Conservation (phyloP, 164 flowering plant species). For the Dillenia suffruticosa region DNA sequence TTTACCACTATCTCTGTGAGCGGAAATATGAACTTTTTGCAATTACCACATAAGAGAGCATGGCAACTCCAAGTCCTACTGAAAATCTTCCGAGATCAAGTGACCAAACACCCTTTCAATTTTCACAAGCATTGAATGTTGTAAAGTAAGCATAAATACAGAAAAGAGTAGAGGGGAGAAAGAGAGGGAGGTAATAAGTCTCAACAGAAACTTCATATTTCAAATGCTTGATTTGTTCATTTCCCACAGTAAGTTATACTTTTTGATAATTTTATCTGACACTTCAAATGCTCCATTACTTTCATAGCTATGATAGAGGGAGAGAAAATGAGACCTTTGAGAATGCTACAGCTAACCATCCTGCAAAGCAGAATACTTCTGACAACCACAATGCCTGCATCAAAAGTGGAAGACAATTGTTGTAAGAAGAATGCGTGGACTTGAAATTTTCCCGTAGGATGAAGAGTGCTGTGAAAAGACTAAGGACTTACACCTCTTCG, state of each 20-base stretch:
- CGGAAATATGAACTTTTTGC: neutral
- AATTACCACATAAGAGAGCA: constrained; percentile 61
- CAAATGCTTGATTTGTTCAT: no score
- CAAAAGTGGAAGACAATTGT: neutral
- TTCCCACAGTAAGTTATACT: no score
- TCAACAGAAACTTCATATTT: no score
- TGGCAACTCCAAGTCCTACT: constrained; percentile 52
- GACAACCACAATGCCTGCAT: constrained; percentile 48
- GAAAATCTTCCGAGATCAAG: constrained; percentile 55
- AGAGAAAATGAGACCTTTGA: constrained; percentile 24
- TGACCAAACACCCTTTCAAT: constrained; percentile 39
- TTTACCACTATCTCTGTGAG: neutral
- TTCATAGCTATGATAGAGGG: no score
- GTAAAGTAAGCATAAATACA: no score
- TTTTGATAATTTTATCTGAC: no score
- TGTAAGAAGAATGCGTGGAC: neutral
- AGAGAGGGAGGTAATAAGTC: no score
- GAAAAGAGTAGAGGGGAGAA: no score
- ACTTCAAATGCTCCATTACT: no score
- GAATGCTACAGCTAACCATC: constrained; percentile 49
- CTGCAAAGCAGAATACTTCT: constrained; percentile 36
- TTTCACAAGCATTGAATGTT: no score
- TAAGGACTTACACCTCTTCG: constrained; percentile 46
- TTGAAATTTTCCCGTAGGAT: neutral
- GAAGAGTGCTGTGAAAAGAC: neutral